Conservation (phyloP, 2,329 filamentous ascomycete genomes). For the Ophiostoma piceae region DNA sequence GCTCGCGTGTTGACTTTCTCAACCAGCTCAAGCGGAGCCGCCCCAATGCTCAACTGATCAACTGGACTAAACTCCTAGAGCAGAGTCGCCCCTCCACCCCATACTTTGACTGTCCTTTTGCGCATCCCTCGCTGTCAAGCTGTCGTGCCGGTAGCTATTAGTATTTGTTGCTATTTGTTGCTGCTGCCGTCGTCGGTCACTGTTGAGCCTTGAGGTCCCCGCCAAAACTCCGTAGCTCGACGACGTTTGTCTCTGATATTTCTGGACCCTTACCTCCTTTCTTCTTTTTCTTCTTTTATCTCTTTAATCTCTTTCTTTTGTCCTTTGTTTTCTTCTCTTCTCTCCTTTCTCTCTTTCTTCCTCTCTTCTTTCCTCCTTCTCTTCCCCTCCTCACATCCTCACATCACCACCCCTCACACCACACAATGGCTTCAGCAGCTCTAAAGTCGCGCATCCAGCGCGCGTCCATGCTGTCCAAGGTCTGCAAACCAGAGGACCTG, state of each 20-base stretch:
- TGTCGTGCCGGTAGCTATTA: not conserved
- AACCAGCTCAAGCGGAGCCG: constrained; percentile 14
- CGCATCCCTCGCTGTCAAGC: not conserved
- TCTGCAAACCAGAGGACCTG: constrained; percentile 72
- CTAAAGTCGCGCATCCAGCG: constrained; percentile 70
- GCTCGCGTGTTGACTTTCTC: constrained; percentile 10
- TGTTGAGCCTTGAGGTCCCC: not conserved
- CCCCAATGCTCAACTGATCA: constrained; percentile 1
- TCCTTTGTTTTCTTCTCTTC: not conserved
- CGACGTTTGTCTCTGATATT: constrained; percentile 2
- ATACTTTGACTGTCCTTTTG: not conserved
- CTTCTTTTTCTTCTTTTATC: not conserved
- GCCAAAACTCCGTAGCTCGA: constrained; percentile 15
- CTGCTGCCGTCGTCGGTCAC: not conserved
- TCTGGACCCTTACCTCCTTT: not conserved
- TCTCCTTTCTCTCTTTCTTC: constrained; percentile 2
- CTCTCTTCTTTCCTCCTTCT: not conserved
- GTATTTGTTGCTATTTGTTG: not conserved
- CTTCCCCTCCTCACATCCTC: not conserved
- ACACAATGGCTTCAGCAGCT: constrained; percentile 58
- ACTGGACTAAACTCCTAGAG: not conserved
- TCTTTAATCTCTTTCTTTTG: not conserved
- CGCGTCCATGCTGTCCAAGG: constrained; percentile 72
- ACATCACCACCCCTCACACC: not conserved
- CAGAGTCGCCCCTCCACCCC: constrained; percentile 8